Evolutionary conservation across 441 rosid genomes (phyloP), one percentile per base, ranked within the genome.

Genomic region (Lagerstroemia fauriei): DNA sequence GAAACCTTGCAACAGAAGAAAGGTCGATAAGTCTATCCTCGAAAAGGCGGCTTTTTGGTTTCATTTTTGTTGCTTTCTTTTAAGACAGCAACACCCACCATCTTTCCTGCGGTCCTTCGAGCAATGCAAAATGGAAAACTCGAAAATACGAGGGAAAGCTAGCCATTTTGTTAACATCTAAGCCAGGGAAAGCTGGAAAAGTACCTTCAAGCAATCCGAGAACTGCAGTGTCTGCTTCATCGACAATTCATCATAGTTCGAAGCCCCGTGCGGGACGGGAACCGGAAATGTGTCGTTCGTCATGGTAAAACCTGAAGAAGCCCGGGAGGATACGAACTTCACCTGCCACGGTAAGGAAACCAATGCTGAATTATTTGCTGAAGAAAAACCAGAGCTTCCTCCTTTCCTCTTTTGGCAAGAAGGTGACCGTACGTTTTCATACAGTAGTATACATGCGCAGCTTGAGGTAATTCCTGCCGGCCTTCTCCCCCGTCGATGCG

Each of bases 161-260:
- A 17, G 12, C 16, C 57, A 51, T 11, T 18, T 51, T 17, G 17
- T 51, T 51, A 4, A 51, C 3, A 4, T 20, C 63, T 56, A 20
- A 18, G 63, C 63, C 76, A 46, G 71, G 29, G 2, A 16, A 41
- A 73, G 24, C 24, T 53, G 20, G 22, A 48, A 81, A 18, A 12
- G 53, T 74, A 95, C 98, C 97, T 91, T 90, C 44, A 95, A 89
- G 78, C 91, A 88, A 48, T 94, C 93, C 57, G 93, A 90, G 87
- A 95, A 94, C 50, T 86, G 87, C 86, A 93, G 82, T 76, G 91
- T 89, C 83, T 94, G 94, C 81, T 90, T 90, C 97, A 93, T 90
- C 82, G 89, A 89, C 85, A 93, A 76, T 75, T 94, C 98, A 44
- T 95, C 98, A 76, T 89, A 87, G 82, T 89, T 91, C 70, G 92